A percentile compares a stretch with the other conserved stretches of the same genome.
phyloP scores from a whole-genome alignment of 1,284 basidiomycete species.

The Leccinum pallidistipes region DNA sequence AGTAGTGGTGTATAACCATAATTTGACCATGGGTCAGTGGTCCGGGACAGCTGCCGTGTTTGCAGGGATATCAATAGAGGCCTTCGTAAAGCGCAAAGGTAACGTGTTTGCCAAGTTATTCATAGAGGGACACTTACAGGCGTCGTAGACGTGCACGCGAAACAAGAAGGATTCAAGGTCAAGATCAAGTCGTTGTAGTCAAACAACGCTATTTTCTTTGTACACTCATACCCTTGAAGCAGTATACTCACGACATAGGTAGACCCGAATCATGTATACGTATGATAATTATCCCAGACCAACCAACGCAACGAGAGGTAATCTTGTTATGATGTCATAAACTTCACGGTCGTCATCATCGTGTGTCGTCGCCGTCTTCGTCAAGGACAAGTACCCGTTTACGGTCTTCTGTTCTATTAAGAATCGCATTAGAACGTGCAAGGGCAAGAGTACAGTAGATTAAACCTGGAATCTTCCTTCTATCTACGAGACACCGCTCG shows the following conservation, averaged over 20 bases:
- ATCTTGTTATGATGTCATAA: constrained; percentile 19
- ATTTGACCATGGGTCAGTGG: constrained; percentile 87
- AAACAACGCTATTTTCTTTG: constrained; percentile 1
- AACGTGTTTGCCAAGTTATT: constrained; percentile 3
- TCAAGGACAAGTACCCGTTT: constrained; percentile 46
- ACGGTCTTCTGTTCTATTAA: constrained; percentile 49
- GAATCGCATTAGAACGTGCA: not conserved
- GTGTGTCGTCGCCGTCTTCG: constrained; percentile 21
- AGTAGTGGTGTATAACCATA: constrained; percentile 91
- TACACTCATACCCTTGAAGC: constrained; percentile 19
- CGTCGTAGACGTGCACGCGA: constrained; percentile 70
- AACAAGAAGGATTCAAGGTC: constrained; percentile 74
- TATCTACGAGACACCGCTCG: constrained; percentile 58
- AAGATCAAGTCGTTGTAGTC: constrained; percentile 72
- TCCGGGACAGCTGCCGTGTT: constrained; percentile 89
- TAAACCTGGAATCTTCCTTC: constrained; percentile 54
- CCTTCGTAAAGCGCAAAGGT: constrained; percentile 85
- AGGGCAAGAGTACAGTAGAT: constrained; percentile 6
- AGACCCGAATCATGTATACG: constrained; percentile 24
- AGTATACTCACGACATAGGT: constrained; percentile 19
- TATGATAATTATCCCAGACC: constrained; percentile 26
- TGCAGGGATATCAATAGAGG: constrained; percentile 91
- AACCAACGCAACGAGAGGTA: not conserved
- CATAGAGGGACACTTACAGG: constrained; percentile 1
- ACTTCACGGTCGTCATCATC: constrained; percentile 31